Evolutionary conservation across 192 early-diverging fungal species (phyloP).

Genomic region (Backusella liffmaniae): DNA sequence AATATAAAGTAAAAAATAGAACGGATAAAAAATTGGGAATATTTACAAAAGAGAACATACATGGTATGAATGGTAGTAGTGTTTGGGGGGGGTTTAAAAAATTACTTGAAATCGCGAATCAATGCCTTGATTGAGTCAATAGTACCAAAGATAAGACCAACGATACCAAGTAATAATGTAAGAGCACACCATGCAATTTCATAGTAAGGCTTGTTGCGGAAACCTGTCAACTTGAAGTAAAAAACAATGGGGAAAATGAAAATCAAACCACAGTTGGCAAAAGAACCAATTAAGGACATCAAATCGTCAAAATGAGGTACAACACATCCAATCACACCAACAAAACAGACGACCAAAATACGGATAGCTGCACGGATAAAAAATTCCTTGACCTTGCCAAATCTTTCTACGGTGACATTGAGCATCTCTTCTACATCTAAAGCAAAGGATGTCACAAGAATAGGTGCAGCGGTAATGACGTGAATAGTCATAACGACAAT

Average conservation of each 20-base stretch:
- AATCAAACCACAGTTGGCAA: slow-evolving; percentile 76
- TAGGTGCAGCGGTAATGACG: slow-evolving; percentile 72
- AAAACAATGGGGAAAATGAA: slow-evolving; percentile 82
- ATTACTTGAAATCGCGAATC: slow-evolving; percentile 28
- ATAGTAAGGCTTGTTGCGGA: slow-evolving; percentile 35
- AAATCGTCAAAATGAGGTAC: slow-evolving; percentile 82
- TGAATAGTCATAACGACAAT: slow-evolving; percentile 79
- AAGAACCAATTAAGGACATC: slow-evolving; percentile 74
- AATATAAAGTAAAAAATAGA: slow-evolving; percentile 2
- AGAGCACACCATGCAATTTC: slow-evolving; percentile 51
- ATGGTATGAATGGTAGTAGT: neutral
- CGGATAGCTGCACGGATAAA: slow-evolving; percentile 57
- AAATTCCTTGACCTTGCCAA: slow-evolving; percentile 51
- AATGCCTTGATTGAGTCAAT: slow-evolving; percentile 58
- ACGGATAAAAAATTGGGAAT: neutral
- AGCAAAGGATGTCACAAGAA: slow-evolving; percentile 73
- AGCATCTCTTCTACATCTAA: slow-evolving; percentile 71
- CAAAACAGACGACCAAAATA: slow-evolving; percentile 48
- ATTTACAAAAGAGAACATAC: neutral
- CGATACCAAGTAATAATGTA: slow-evolving; percentile 63
- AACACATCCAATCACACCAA: slow-evolving; percentile 59
- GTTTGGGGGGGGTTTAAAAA: no score
- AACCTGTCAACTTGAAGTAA: slow-evolving; percentile 72
- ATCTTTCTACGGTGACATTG: slow-evolving; percentile 58
- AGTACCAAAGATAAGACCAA: slow-evolving; percentile 65